A percentile compares a stretch with the other conserved stretches of the same genome.
phyloP scores from a whole-genome alignment of 805 yeast genomes.

The Sugiyamaella smithiae region DNA sequence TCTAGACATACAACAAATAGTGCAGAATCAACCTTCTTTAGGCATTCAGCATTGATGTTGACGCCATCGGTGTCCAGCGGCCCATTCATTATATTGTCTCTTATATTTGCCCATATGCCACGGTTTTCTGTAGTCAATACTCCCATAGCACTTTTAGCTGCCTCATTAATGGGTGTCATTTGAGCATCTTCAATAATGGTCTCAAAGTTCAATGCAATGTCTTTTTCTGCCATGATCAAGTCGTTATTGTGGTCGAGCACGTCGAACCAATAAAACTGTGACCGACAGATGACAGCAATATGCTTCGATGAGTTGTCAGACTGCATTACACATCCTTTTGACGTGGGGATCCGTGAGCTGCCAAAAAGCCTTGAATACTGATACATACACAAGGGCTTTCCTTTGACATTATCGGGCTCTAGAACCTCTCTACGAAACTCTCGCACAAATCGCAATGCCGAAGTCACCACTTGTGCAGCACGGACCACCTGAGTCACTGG shows the following conservation, averaged over 20 bases:
- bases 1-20: conserved; percentile 81
- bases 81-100: conserved; percentile 38
- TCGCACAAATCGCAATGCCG: conserved; percentile 74
- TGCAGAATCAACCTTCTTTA: conserved; percentile 75
- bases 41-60: conserved; percentile 59
- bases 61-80: conserved; percentile 37
- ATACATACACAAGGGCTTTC: conserved; percentile 76
- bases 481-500: conserved; percentile 57
- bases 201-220: conserved; percentile 69
- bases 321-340: conserved; percentile 81
- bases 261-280: conserved; percentile 94
- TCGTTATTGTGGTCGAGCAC: conserved; percentile 74
- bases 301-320: conserved; percentile 73
- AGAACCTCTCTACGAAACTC: conserved; percentile 74
- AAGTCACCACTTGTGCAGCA: conserved; percentile 74
- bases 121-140: conserved; percentile 88
- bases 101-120: conserved; percentile 77
- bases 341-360: conserved; percentile 80
- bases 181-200: conserved; percentile 74
- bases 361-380: conserved; percentile 87
- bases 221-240: conserved; percentile 69
- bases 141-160: conserved; percentile 79
- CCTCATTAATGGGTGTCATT: conserved; percentile 48
- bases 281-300: conserved; percentile 74
- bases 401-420: conserved; percentile 64